Evolutionary conservation across 371 early-diverging fungal genomes (phyloP).

Genomic region (Mortierella sp.): DNA sequence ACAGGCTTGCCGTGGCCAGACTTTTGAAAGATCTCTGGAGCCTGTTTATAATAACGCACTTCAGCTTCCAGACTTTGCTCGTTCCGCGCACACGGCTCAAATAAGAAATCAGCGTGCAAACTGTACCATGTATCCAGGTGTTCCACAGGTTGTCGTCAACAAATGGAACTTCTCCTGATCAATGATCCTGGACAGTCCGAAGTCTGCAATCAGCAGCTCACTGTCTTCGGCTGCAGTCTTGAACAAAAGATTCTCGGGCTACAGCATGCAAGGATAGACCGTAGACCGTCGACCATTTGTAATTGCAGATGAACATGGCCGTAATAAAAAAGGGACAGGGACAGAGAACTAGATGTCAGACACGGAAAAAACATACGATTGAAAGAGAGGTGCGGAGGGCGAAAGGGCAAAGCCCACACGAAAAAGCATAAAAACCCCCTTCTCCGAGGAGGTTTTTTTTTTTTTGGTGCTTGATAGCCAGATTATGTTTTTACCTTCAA

Average conservation of each 20-base stretch:
- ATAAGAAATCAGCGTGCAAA: slow-evolving; percentile 43
- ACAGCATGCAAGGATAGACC: neutral
- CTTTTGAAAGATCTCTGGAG: slow-evolving; percentile 87
- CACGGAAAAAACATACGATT: neutral
- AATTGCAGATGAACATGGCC: neutral
- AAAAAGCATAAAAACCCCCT: no score
- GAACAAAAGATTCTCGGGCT: slow-evolving; percentile 93
- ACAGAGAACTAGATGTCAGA: neutral
- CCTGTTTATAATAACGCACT: slow-evolving; percentile 57
- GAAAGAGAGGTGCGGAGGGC: neutral
- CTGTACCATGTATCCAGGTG: slow-evolving; percentile 84
- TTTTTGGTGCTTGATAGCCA: neutral
- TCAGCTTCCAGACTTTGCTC: no score
- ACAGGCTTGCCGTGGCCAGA: slow-evolving; percentile 76
- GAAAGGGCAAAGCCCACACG: no score
- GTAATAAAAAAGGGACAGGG: neutral
- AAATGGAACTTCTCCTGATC: slow-evolving; percentile 82
- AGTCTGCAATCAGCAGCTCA: slow-evolving; percentile 88
- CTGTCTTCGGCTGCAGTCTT: slow-evolving; percentile 75
- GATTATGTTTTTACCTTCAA: slow-evolving; percentile 59
- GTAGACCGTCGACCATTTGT: no score
- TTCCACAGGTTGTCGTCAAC: slow-evolving; percentile 87
- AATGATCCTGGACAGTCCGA: slow-evolving; percentile 88
- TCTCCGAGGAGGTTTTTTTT: slow-evolving; percentile 26
- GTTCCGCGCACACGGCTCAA: neutral